Conservation (phyloP, 371 early-diverging fungal genomes). For the Mortierella sp. region DNA sequence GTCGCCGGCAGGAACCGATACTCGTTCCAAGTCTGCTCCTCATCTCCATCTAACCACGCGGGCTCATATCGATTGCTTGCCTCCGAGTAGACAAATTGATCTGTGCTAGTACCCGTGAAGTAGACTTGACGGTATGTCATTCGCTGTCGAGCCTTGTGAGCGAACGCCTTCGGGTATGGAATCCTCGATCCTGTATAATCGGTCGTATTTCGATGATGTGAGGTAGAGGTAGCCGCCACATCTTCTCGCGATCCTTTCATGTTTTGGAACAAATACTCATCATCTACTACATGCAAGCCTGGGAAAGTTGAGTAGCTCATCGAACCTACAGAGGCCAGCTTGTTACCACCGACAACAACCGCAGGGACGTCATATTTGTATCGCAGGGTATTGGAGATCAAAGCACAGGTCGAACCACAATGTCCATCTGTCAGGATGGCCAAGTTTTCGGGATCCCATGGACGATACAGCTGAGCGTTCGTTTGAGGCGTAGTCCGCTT, state of each 20-base stretch:
- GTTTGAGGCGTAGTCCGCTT: background rate
- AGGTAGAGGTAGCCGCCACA: too few relatives aligned
- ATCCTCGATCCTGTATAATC: too few relatives aligned
- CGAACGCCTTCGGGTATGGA: slow-evolving; percentile 12
- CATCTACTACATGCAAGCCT: slow-evolving; percentile 33
- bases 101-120: slow-evolving; percentile 18
- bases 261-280: slow-evolving; percentile 8
- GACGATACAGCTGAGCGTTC: slow-evolving; percentile 1
- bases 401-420: slow-evolving; percentile 40
- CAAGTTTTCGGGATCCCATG: slow-evolving; percentile 36
- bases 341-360: slow-evolving; percentile 18
- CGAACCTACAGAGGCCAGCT: background rate
- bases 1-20: slow-evolving; percentile 27
- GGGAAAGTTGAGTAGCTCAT: slow-evolving; percentile 40
- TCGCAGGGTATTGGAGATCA: slow-evolving; percentile 33
- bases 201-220: too few relatives aligned
- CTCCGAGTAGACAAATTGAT: slow-evolving; percentile 3
- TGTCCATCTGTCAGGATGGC: slow-evolving; percentile 32
- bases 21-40: slow-evolving; percentile 28
- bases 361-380: slow-evolving; percentile 22
- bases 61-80: slow-evolving; percentile 4
- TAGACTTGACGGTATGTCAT: slow-evolving; percentile 41
- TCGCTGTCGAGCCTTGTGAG: slow-evolving; percentile 19
- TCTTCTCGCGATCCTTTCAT: too few relatives aligned
- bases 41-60: background rate